Evolutionary conservation across 2,329 filamentous ascomycete genomes (phyloP), one percentile per base, ranked within the genome.

Genomic region (Fusarium tanahbumbuense): DNA sequence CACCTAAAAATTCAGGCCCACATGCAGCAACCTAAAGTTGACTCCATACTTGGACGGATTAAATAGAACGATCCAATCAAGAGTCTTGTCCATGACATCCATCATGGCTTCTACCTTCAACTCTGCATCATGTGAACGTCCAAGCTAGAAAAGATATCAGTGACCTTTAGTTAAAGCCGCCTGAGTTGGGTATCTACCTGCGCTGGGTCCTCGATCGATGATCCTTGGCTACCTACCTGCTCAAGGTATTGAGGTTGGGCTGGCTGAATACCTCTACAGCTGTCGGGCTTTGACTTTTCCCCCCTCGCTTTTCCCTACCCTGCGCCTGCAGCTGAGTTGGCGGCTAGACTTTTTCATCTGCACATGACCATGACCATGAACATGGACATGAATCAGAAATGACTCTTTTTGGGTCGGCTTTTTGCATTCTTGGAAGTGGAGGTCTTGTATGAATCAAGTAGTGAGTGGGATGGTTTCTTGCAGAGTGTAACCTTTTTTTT

Each of bases 321-420:
- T 64, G 62, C 37, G 56, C 49, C 42, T 67, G 52, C 64, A 67
- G 58, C 54, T 48, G 48, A 63, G 58, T 44, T 55, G 53, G 57
- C 53, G 55, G 52, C 55, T 71, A 68, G 68, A 58, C 52, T 68
- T 65, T 56, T 27, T 42, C 27, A 23, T 53, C 56, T 68, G 44
- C 68, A 50, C 60, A 71, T 71, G 68, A 71, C 68, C 64, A 68
- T 57, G 55, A 40, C 47, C 40, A 68, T 57, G n/a, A 40, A 48
- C 40, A 44, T 46, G 28, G 34, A 41, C 58, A 49, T 46, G 45
- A 45, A 64, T 40, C 49, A 53, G 34, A 27, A 27, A 66, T 49
- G 54, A 44, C 61, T 55, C 42, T 48, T 67, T 60, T 60, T 37
- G 42, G 53, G 7, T 22, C n/a, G 46, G 50, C 64, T 50, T 44